Percentiles rank a stretch among this genome's conserved stretches.
phyloP scores from a whole-genome alignment of 73 alveolate genomes.

The Tetrahymena elliotti region DNA sequence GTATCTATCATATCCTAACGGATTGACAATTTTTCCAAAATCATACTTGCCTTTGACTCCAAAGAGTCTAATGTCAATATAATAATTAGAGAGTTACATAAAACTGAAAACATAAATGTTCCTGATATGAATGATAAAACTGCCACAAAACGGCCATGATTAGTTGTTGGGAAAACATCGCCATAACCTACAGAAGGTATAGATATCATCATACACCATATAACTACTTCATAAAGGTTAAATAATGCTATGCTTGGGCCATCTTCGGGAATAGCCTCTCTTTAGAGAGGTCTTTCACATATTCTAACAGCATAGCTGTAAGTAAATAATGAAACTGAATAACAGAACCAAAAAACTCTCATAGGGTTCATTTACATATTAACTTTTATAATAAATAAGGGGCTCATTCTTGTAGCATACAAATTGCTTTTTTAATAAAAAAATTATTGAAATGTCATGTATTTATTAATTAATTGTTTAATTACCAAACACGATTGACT shows the following conservation, averaged over 20 bases:
- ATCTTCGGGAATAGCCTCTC: neutral
- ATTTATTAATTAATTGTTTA: neutral
- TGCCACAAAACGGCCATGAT: conserved; percentile 18
- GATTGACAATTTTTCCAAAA: neutral
- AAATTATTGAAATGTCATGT: no score
- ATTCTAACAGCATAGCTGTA: neutral
- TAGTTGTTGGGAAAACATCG: conserved; percentile 7
- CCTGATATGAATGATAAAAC: conserved; percentile 21
- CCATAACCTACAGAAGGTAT: conserved; percentile 39
- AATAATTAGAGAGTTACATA: neutral
- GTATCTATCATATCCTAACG: neutral
- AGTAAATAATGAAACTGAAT: neutral
- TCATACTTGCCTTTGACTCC: neutral
- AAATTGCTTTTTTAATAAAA: neutral
- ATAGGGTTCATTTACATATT: neutral
- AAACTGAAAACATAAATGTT: neutral
- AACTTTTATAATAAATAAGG: neutral
- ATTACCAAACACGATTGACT: neutral
- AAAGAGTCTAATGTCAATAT: neutral
- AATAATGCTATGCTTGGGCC: neutral
- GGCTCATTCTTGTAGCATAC: neutral
- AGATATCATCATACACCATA: conserved; percentile 19
- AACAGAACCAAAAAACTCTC: neutral
- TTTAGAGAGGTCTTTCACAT: neutral
- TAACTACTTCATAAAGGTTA: neutral